Evolutionary conservation across 257 asterid species (phyloP).

Genomic region (Solanum clarkiae): DNA sequence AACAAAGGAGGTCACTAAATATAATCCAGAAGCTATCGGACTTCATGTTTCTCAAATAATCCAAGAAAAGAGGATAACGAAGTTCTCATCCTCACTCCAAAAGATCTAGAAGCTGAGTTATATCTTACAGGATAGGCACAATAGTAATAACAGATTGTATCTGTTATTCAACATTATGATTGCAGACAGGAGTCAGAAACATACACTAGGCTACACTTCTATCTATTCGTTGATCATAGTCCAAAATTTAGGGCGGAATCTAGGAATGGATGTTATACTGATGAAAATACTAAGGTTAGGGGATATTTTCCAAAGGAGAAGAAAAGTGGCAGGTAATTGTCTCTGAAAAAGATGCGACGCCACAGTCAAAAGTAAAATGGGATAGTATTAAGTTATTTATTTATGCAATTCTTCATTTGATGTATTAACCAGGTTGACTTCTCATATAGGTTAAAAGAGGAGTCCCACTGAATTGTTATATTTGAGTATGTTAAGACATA

Average conservation of each 20-base stretch:
- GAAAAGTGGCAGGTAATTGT: not conserved
- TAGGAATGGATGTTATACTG: not conserved
- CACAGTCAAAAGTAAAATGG: not conserved
- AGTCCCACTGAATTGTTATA: not conserved
- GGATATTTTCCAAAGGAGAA: not conserved
- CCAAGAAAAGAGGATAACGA: not conserved
- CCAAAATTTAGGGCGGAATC: not conserved
- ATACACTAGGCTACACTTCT: not conserved
- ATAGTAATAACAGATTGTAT: not conserved
- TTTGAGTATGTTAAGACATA: not conserved
- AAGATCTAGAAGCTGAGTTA: not conserved
- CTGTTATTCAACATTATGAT: not conserved
- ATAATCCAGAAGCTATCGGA: not conserved
- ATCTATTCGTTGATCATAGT: not conserved
- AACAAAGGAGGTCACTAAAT: slow-evolving; percentile 8
- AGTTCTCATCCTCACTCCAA: not conserved
- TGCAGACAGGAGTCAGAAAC: not conserved
- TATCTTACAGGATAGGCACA: not conserved
- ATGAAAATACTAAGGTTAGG: not conserved
- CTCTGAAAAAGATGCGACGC: not conserved
- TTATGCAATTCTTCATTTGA: not conserved
- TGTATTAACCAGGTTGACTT: not conserved
- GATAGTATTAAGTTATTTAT: not conserved
- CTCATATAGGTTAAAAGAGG: not conserved
- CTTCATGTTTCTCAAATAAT: not conserved